Evolutionary conservation across 495 filamentous ascomycete genomes (phyloP), one percentile per base, ranked within the genome.

Genomic region (Pyronema omphalodes): DNA sequence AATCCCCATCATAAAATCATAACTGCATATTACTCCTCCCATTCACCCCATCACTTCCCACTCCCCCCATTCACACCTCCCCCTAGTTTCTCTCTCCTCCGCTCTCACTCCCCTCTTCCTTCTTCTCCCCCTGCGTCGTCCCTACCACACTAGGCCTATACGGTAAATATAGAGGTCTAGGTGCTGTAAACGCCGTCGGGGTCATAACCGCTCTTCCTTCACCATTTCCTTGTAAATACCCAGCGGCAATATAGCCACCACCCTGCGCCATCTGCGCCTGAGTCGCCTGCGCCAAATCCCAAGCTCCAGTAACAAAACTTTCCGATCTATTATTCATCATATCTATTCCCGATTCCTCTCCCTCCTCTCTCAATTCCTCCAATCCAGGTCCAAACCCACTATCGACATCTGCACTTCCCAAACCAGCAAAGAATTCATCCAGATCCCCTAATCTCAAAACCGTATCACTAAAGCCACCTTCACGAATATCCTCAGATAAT

Each of bases 351-450:
- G 1, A 5, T 5, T 29, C 23, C 23, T 29, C 23, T 5, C 23
- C 23, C 23, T 29, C 23, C 23, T 29, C 23, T 5, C 23, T 29
- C 23, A 29, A 29, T 29, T 96, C 88, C 65, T 98, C 96, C 3
- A 95, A 73, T 63, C 86, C 82, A 9, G 88, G 86, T 14, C 80
- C 83, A 34, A 79, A 81, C 55, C 93, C 87, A 37, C 79, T 78
- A 66, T 70, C 69, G 48, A 77, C 67, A 71, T 83, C 69, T 55
- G 4, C 29, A 9, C 15, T 58, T 53, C 33, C 66, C 12, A 67
- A 63, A 1, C 60, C 79, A 54, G 93, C 87, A 60, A 94, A 94
- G 71, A 96, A 96, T 62, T 94, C 88, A 61, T 98, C 91, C 9
- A 98, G 66, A 59, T 85, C 91, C 60, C 94, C 86, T 0, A 99